phyloP scores from a whole-genome alignment of 2,329 filamentous ascomycete genomes.

The Verticillium longisporum region DNA sequence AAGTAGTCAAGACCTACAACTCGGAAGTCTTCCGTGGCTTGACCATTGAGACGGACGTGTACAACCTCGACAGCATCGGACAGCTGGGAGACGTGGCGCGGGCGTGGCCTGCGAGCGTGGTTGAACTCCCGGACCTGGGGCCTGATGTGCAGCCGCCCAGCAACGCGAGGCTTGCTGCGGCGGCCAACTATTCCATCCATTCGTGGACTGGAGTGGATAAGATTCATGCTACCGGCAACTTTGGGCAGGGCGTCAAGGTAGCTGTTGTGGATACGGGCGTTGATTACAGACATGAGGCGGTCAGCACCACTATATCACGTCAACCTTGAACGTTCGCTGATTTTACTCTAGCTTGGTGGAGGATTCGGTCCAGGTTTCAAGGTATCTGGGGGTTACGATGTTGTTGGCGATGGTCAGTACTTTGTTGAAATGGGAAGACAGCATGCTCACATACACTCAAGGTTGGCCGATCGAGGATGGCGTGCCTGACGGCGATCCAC shows the following conservation, averaged over 20 bases:
- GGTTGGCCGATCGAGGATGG: neutral
- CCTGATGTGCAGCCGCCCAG: neutral
- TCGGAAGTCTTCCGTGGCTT: neutral
- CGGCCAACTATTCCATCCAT: slow-evolving; percentile 9
- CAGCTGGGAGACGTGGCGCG: neutral
- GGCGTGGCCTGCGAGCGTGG: neutral
- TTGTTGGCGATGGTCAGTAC: slow-evolving; percentile 26
- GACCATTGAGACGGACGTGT: neutral
- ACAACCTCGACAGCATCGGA: neutral
- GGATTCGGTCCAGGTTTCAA: slow-evolving; percentile 37
- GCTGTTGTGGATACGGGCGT: slow-evolving; percentile 9
- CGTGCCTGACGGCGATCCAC: slow-evolving; percentile 23
- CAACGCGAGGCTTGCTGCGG: neutral
- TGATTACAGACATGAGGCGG: slow-evolving; percentile 35
- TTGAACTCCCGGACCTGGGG: neutral
- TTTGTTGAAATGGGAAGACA: neutral
- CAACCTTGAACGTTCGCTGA: neutral
- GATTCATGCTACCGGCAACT: slow-evolving; percentile 2
- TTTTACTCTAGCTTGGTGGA: slow-evolving; percentile 25
- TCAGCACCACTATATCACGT: slow-evolving; percentile 11
- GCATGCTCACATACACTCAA: neutral
- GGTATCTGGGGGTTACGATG: slow-evolving; percentile 32
- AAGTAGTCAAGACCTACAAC: neutral
- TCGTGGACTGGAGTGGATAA: slow-evolving; percentile 7
- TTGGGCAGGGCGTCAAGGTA: slow-evolving; percentile 7